phyloP scores from a whole-genome alignment of 2,329 filamentous ascomycete species.

The Orbilia quercus region DNA sequence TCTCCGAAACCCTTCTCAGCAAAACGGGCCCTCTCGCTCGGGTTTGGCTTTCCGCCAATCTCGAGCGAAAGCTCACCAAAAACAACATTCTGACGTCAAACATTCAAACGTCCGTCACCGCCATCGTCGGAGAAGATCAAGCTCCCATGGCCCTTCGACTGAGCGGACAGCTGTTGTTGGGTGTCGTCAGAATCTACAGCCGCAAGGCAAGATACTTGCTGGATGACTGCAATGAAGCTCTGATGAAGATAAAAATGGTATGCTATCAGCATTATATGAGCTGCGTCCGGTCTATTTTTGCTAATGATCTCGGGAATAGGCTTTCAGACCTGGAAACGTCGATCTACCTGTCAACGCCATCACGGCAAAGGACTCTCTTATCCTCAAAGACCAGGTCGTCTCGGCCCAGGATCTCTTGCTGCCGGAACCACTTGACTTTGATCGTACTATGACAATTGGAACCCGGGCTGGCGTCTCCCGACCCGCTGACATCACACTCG shows the following conservation, averaged over 20 bases:
- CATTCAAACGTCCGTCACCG: constrained; percentile 91
- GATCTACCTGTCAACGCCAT: constrained; percentile 87
- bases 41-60: constrained; percentile 97
- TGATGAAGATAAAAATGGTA: constrained; percentile 99
- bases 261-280: constrained; percentile 56
- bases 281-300: constrained; percentile 41
- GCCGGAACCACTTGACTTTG: constrained; percentile 77
- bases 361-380: constrained; percentile 82
- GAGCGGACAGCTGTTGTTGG: constrained; percentile 91
- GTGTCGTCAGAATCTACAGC: constrained; percentile 97
- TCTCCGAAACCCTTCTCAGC: constrained; percentile 92
- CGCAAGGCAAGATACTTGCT: constrained; percentile 95
- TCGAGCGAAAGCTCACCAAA: constrained; percentile 98
- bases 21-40: constrained; percentile 97
- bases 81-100: constrained; percentile 94
- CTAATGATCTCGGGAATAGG: constrained; percentile 69
- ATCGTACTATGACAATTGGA: constrained; percentile 64
- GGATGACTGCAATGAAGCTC: constrained; percentile 96
- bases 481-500: constrained; percentile 75
- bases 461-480: constrained; percentile 63
- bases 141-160: constrained; percentile 94
- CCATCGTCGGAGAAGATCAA: constrained; percentile 91
- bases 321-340: constrained; percentile 95
- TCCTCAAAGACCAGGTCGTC: constrained; percentile 90
- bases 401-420: constrained; percentile 93